phyloP scores from a whole-genome alignment of 139 green algal species.

The Limnomonas spitsbergensis region DNA sequence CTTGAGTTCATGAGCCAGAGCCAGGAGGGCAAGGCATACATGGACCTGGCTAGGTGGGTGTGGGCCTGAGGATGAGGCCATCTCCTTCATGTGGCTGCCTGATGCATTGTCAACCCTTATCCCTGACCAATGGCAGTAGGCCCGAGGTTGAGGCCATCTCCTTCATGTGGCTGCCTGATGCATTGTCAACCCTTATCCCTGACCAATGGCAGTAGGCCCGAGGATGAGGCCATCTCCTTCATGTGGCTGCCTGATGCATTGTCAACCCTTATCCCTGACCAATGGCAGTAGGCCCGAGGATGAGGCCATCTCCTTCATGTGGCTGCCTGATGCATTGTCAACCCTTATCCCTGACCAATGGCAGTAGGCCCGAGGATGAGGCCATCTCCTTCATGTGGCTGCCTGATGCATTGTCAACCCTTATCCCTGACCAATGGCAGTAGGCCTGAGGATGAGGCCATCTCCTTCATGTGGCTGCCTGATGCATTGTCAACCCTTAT shows the following conservation, averaged over 20 bases:
- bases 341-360: too few species aligned
- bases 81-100: conserved; percentile 87
- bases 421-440: too few species aligned
- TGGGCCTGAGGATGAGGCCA: conserved; percentile 89
- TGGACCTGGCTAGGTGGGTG: conserved; percentile 75
- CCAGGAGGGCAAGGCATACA: conserved; percentile 81
- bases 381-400: too few species aligned
- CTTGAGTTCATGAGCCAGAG: conserved; percentile 96
- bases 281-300: too few species aligned
- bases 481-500: too few species aligned
- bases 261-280: too few species aligned
- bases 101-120: conserved; percentile 69
- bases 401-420: too few species aligned
- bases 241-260: conserved; percentile 83
- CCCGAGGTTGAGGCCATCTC: conserved; percentile 88
- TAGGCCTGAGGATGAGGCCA: too few species aligned
- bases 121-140: too few species aligned
- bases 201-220: too few species aligned
- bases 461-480: too few species aligned
- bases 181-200: conserved; percentile 52
- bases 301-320: conserved; percentile 89
- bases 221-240: conserved; percentile 92
- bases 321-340: conserved; percentile 78
- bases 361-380: too few species aligned
- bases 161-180: conserved; percentile 89